Percentiles rank a stretch among this genome's conserved stretches.
Conservation (phyloP, 768 basidiomycete species). For the Galerina marginata region DNA sequence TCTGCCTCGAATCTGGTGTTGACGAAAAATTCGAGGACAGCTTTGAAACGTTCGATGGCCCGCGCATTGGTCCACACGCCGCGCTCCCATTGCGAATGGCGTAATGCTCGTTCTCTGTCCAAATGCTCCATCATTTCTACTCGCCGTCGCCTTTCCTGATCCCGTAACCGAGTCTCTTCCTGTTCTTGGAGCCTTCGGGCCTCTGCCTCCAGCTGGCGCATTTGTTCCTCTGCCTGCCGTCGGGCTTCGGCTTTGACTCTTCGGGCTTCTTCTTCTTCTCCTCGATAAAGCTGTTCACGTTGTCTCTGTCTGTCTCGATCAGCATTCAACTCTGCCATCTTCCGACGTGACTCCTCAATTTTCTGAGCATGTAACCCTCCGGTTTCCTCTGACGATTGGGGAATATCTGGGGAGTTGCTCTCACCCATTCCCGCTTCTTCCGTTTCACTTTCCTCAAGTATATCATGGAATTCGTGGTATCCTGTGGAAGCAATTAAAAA, state of each 20-base stretch:
- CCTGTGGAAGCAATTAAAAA: not conserved
- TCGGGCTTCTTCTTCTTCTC: conserved; percentile 51
- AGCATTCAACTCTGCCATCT: conserved; percentile 28
- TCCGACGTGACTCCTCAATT: conserved; percentile 24
- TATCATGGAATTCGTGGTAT: conserved; percentile 12
- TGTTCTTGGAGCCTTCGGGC: conserved; percentile 30
- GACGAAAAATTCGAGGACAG: conserved; percentile 68
- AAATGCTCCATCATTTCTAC: conserved; percentile 25
- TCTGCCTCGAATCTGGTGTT: conserved; percentile 56
- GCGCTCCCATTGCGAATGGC: conserved; percentile 60
- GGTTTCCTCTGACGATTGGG: conserved; percentile 11
- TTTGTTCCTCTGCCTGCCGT: conserved; percentile 50
- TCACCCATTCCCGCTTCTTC: not conserved
- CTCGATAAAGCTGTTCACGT: conserved; percentile 22
- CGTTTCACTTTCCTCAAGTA: conserved; percentile 34
- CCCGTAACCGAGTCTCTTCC: conserved; percentile 31
- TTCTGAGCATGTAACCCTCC: conserved; percentile 8
- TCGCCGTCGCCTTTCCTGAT: conserved; percentile 29
- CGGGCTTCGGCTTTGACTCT: conserved; percentile 42
- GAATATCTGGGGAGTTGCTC: not conserved
- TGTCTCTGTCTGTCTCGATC: conserved; percentile 24
- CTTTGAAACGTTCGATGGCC: conserved; percentile 74
- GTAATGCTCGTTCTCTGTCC: conserved; percentile 37
- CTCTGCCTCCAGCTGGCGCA: conserved; percentile 37
- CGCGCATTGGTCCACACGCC: conserved; percentile 68